Base-by-base conservation (phyloP, 495 filamentous ascomycete genomes). In the Lichenothelia convexa region DNA sequence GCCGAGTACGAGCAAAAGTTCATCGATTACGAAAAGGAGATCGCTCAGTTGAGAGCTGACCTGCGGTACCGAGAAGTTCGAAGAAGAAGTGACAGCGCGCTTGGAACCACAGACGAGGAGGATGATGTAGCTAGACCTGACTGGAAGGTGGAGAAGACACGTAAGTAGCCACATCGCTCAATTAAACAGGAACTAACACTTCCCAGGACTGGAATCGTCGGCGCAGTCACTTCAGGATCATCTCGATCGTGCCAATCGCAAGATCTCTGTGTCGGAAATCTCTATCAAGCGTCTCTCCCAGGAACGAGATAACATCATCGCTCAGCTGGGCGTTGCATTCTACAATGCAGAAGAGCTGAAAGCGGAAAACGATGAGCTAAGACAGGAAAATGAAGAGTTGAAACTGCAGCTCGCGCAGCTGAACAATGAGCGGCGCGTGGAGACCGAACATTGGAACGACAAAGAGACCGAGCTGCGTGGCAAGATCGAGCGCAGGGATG, bases 251-350 rank as follows among this genome's bases (percentile, higher is more conserved):
- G 50, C 70, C 16, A 64, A 73, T 34, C 65, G 73, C 22, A 73
- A 74, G 46, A 43, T 62, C 4, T 59, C 73, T 33, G 61, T 72
- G 5, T 54, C 70, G n/a, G 72, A 79, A 35, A 64, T 69, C 13
- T 59, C 65, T 4, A 51, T 73, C 27, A 70, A 68, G 39, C 69
- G 68, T 20, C 50, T 79, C 26, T 70, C 65, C 30, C 61, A 67
- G 24, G 78, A 82, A 38, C 62, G 75, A 26, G 73, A 80, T 44
- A 67, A 70, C 35, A 64, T 75, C 4, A 62, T 78, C 19, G 66
- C 66, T 21, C 74, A 80, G 30, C 55, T 80, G 9, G 71, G 64
- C 3, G 62, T 71, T 16, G 72, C 76, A 9, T 75, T 71, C 35
- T 59, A 68, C n/a, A 68, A 68, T 32, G 60, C 62, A 0, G 73